These are phyloP conservation scores for Prunus mongolica DNA, from an alignment of 306 rosid species.

Conservation along the genomic window DNA sequence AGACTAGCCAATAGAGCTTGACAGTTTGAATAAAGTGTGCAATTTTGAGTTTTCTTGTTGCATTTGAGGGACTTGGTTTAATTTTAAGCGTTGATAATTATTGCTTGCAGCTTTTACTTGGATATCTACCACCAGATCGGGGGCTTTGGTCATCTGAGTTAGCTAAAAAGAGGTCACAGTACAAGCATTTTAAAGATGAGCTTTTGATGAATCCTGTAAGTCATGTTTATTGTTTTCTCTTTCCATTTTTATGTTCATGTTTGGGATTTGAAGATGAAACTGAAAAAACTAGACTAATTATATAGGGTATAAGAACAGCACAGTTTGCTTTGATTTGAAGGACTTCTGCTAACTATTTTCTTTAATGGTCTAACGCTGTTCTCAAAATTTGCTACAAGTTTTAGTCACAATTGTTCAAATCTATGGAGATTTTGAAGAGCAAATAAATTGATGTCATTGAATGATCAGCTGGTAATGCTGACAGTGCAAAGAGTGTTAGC, in stretches of 20 bases:
- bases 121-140: constrained; percentile 82
- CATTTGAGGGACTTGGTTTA: not conserved
- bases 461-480: not conserved
- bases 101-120: constrained; percentile 71
- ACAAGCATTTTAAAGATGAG: constrained; percentile 87
- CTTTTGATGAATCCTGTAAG: constrained; percentile 98
- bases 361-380: not conserved
- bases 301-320: not conserved
- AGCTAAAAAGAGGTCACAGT: constrained; percentile 88
- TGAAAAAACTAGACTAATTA: not conserved
- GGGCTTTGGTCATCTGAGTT: constrained; percentile 83
- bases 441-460: not conserved
- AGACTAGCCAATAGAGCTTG: not conserved
- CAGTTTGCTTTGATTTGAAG: not conserved
- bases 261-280: not conserved
- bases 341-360: not conserved
- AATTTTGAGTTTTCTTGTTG: not conserved
- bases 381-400: not conserved
- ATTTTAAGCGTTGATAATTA: not conserved
- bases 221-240: constrained; percentile 18
- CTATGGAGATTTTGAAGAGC: not conserved
- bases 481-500: not conserved
- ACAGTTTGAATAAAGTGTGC: not conserved
- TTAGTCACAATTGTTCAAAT: not conserved
- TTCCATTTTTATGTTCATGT: not conserved